phyloP scores from a whole-genome alignment of 495 filamentous ascomycete species.

The Physcia stellaris region DNA sequence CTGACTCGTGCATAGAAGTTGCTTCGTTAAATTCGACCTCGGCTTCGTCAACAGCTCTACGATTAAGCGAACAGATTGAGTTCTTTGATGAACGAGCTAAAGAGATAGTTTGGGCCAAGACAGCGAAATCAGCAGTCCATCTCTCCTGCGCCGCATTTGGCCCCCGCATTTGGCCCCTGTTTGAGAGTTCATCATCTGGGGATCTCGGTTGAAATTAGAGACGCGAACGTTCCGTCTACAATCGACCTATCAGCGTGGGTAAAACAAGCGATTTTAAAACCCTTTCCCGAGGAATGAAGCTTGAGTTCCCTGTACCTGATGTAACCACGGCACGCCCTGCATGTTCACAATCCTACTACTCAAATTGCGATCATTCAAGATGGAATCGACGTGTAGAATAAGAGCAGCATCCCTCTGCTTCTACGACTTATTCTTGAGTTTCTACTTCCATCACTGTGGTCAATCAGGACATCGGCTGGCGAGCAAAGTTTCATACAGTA shows the following conservation, averaged over 20 bases:
- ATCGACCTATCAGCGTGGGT: background rate
- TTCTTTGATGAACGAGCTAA: no score
- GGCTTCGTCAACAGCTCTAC: no score
- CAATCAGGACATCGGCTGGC: background rate
- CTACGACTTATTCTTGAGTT: background rate
- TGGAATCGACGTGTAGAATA: background rate
- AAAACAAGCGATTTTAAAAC: background rate
- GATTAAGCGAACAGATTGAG: no score
- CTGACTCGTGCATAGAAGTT: no score
- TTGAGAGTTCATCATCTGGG: no score
- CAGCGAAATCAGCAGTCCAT: no score
- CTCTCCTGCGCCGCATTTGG: no score
- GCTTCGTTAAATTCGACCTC: no score
- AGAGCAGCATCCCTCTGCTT: background rate
- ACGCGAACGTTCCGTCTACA: background rate
- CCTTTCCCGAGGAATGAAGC: background rate
- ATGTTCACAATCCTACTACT: background rate
- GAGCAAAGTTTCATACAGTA: background rate
- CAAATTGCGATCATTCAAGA: background rate
- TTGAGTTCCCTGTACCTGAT: background rate
- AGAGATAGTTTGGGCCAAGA: no score
- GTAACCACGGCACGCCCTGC: background rate
- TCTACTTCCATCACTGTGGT: background rate
- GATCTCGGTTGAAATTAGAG: no score
- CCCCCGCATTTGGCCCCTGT: no score